A percentile compares a stretch with the other conserved stretches of the same genome.
phyloP scores from a whole-genome alignment of 1,139 yeast genomes.

The Suhomyces anneliseae region DNA sequence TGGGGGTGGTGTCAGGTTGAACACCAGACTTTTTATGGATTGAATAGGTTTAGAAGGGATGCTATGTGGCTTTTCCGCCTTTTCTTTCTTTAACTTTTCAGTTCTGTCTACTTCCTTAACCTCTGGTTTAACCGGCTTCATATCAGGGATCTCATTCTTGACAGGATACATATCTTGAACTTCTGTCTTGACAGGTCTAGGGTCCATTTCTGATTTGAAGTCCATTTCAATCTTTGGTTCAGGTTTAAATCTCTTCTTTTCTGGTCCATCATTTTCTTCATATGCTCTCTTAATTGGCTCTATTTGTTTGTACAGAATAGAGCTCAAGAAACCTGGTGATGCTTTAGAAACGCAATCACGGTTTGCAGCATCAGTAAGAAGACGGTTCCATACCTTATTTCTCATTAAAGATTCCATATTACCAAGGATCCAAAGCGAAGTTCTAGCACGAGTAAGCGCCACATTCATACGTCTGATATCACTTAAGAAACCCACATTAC shows the following conservation, averaged over 20 bases:
- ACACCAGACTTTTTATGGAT: slow-evolving; percentile 8
- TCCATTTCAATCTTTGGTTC: not conserved
- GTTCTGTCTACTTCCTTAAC: not conserved
- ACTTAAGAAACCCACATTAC: slow-evolving; percentile 82
- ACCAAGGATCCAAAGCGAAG: slow-evolving; percentile 92
- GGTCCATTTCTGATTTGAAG: not conserved
- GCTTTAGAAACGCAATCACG: slow-evolving; percentile 42
- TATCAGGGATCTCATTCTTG: not conserved
- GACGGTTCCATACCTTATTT: slow-evolving; percentile 68
- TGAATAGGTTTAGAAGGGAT: not conserved
- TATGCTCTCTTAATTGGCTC: slow-evolving; percentile 1
- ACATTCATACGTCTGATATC: slow-evolving; percentile 95
- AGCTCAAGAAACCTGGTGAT: slow-evolving; percentile 36
- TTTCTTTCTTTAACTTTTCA: not conserved
- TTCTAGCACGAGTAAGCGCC: slow-evolving; percentile 88
- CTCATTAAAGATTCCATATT: slow-evolving; percentile 60
- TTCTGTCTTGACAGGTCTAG: too few species aligned
- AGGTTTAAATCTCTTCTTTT: slow-evolving; percentile 5
- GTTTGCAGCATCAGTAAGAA: slow-evolving; percentile 60
- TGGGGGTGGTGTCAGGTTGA: not conserved
- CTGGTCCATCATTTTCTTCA: not conserved
- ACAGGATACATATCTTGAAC: too few species aligned
- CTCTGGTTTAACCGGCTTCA: not conserved
- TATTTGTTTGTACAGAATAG: not conserved
- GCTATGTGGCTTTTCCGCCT: not conserved